Base-by-base conservation (phyloP, 192 early-diverging fungal species). In the Obelidium mucronatum region DNA sequence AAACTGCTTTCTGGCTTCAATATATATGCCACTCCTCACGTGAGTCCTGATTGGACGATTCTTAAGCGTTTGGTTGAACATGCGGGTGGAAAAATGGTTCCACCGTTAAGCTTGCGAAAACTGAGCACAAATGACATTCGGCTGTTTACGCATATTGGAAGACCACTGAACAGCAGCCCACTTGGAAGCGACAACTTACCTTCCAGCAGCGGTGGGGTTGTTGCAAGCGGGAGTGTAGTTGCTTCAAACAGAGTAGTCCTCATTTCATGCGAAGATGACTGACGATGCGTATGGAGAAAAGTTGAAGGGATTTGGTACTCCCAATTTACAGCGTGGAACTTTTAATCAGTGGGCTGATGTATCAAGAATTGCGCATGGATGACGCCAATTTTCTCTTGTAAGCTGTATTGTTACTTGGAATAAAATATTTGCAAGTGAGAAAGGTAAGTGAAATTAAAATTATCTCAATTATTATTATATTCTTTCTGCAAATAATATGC, bases 71-170 rank as follows among this genome's bases (percentile, higher is more conserved):
- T 77, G 6, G 54, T 77, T 8, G 76, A 77, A 37, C 6, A 19
- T 19, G 76, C 61, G 6, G 76, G 76, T 11, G 76, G 76, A 2
- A 77, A 71, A 62, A 42, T 77, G 53, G 4, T 68, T 26, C 40
- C 33, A 35, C 69, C 69, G 15, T 30, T 72, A 15, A 34, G 33
- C 17, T 6, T 19, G 58, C 54, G 34, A 5, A 59, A 72, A 42
- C 52, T 72, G 15, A 8, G 4, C 8, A 26, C 69, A 11, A 51
- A 51, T 6, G 69, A 59, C 54, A 58, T 72, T n/a, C 66, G 66
- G 22, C n/a, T 67, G 42, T 67, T 67, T 31, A 67, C 66, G n/a
- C 42, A 51, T 28, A 15, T 30, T n/a, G 39, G 40, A 15, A 40
- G 33, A 30, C 3, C n/a, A 4, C 24, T 51, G 28, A 39, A 34